Evolutionary conservation across 345 rosid genomes (phyloP), one percentile per base, ranked within the genome.

Genomic region (Hevea brasiliensis): DNA sequence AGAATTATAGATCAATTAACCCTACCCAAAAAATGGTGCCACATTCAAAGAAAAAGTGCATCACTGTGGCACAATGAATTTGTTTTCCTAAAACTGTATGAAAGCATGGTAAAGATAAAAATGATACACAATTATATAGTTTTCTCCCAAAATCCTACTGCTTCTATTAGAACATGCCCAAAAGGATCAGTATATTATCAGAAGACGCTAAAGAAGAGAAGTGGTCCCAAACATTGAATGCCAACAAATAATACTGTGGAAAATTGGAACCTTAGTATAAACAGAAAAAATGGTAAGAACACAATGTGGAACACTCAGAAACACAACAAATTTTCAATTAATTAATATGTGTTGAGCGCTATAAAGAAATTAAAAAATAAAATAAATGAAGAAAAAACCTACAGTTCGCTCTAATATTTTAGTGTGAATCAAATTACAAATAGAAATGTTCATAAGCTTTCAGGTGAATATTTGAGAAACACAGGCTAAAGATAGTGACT

Each of bases 401-500:
- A 32, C 3, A 32, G 37, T 67, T 6, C 45, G 55, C 37, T 12
- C 11, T 40, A 65, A 15, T 4, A 50, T 15, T 50, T 50, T 15
- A 17, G 55, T 32, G 37, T 4, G 4, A 32, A 32, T 32, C 37
- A 32, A 32, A 32, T 32, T 32, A 32, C 2, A 57, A 58, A 32
- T 45, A 47, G 58, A 65, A 54, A 15, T 18, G 12, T 32, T 56
- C 41, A 15, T 35, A 15, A 1, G 41, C 26, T 32, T 32, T 32
- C 4, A 61, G 17, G 56, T 35, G 15, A 53, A 53, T 41, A 60
- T 14, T 27, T 14, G 60, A n/a, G 15, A 24, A 32, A 32, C 37
- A 32, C 37, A 21, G 41, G 23, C 27, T 21, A 69, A 80, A 60
- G 14, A 70, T 51, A 53, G 55, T 81, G 65, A 84, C 88, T 21